Conservation (phyloP, 2,329 filamentous ascomycete genomes). For the Helicocarpus griseus region DNA sequence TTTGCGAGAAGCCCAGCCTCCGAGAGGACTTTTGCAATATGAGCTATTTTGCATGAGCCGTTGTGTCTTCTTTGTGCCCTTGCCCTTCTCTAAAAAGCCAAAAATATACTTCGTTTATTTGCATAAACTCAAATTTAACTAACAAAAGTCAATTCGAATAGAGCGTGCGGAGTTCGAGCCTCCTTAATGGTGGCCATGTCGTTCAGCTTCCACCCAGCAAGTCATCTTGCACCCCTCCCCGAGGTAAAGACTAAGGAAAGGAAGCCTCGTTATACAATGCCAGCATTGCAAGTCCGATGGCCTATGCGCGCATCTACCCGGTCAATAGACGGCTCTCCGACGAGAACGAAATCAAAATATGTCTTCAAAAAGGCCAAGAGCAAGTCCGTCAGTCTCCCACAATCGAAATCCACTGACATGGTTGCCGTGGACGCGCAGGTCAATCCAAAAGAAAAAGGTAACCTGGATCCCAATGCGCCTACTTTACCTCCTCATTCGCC, state of each 20-base stretch:
- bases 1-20: not conserved
- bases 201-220: not conserved
- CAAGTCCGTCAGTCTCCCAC: not conserved
- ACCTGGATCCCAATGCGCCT: not conserved
- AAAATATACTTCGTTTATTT: slow-evolving; percentile 1
- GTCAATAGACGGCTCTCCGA: not conserved
- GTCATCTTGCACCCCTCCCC: not conserved
- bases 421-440: not conserved
- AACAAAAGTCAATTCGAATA: not conserved
- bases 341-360: not conserved
- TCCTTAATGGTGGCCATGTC: not conserved
- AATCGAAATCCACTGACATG: not conserved
- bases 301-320: not conserved
- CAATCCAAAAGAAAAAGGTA: not conserved
- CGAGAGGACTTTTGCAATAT: not conserved
- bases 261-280: not conserved
- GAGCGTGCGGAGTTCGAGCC: not conserved
- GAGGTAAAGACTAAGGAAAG: not conserved
- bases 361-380: not conserved
- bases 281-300: not conserved
- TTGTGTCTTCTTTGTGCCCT: not conserved
- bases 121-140: not conserved
- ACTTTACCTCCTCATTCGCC: not conserved
- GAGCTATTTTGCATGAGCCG: not conserved
- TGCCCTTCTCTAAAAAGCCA: not conserved